phyloP scores from a whole-genome alignment of 2,329 filamentous ascomycete species.

The Pestalotiopsis sp. region DNA sequence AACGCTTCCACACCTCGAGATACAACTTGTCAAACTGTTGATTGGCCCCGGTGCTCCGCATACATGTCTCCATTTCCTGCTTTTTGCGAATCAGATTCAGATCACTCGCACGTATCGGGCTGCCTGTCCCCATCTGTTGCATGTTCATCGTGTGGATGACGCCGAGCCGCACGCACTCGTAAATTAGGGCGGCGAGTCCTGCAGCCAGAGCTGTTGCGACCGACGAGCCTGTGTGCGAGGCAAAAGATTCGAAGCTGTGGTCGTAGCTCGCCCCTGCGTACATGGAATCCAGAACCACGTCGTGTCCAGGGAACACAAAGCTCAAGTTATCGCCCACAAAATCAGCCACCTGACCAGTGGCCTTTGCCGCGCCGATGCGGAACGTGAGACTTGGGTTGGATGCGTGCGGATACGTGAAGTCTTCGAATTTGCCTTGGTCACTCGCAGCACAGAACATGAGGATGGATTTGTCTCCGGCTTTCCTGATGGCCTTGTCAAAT shows the following conservation, averaged over 20 bases:
- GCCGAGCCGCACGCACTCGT: background rate
- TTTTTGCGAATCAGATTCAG: no score
- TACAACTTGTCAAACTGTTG: no score
- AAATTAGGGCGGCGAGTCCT: background rate
- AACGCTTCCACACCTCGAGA: no score
- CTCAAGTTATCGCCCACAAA: background rate
- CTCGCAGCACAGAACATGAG: background rate
- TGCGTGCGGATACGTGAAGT: background rate
- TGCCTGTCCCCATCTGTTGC: no score
- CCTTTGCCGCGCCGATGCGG: background rate
- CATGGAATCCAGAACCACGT: background rate
- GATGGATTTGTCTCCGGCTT: background rate
- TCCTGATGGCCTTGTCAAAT: background rate
- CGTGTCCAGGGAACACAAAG: background rate
- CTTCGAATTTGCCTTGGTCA: background rate
- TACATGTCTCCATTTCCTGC: no score
- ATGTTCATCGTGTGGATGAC: background rate
- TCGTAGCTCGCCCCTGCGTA: no score
- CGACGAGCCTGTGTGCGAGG: background rate
- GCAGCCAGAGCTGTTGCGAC: background rate
- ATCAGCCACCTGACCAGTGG: background rate
- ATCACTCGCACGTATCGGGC: no score
- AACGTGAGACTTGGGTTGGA: background rate
- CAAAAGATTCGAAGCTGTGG: no score
- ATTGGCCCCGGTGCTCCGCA: no score